A percentile compares a stretch with the other conserved stretches of the same genome.
phyloP scores from a whole-genome alignment of 176 grass and related monocot genomes.

The Bothriochloa decipiens region DNA sequence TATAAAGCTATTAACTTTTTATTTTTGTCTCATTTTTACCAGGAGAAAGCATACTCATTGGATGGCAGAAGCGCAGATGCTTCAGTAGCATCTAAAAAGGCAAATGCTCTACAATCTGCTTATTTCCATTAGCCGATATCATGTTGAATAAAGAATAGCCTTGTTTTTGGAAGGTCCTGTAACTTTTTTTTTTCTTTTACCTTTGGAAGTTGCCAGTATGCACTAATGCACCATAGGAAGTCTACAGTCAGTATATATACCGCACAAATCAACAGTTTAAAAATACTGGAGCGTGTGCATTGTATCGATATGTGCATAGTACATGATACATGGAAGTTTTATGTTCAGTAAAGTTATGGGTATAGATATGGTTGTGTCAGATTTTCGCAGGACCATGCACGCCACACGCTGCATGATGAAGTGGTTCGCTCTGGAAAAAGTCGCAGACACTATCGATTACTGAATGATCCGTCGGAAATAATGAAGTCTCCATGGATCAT shows the following conservation, averaged over 20 bases:
- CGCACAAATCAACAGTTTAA: conserved; percentile 23
- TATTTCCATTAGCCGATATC: conserved; percentile 26
- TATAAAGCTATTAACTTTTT: neutral
- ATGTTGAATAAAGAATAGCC: neutral
- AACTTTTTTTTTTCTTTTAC: neutral
- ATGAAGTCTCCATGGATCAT: too few species aligned
- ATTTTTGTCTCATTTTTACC: neutral
- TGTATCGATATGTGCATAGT: neutral
- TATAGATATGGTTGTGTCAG: neutral
- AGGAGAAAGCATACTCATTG: conserved; percentile 57
- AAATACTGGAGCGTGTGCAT: neutral
- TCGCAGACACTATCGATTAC: too few species aligned
- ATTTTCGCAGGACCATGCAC: too few species aligned
- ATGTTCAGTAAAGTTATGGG: neutral
- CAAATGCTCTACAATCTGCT: conserved; percentile 48
- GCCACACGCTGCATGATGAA: too few species aligned
- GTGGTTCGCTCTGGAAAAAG: too few species aligned
- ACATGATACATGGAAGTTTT: neutral
- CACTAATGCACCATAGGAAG: neutral
- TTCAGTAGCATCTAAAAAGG: conserved; percentile 45
- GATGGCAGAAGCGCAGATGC: conserved; percentile 52
- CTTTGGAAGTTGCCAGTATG: neutral
- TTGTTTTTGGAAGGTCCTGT: neutral
- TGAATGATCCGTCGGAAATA: too few species aligned
- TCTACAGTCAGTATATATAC: conserved; percentile 1